phyloP scores from a whole-genome alignment of 2,329 filamentous ascomycete genomes.

The Nigrograna mackinnonii region DNA sequence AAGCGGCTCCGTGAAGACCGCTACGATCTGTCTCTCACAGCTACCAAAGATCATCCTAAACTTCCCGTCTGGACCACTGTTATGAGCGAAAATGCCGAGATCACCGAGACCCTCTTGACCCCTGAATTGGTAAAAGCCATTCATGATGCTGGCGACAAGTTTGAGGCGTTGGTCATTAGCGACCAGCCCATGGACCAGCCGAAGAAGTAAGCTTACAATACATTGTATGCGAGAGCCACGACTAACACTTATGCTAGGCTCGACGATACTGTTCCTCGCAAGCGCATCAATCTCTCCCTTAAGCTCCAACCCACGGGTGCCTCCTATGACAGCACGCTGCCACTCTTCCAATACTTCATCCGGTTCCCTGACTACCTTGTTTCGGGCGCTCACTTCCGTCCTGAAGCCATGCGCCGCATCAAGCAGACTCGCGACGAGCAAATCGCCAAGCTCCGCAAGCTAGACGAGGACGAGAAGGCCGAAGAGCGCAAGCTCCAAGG shows the following conservation, averaged over 20 bases:
- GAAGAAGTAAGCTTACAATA: conserved; percentile 65
- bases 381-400: conserved; percentile 78
- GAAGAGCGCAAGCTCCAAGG: conserved; percentile 59
- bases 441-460: conserved; percentile 76
- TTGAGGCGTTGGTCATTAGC: conserved; percentile 82
- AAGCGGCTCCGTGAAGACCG: conserved; percentile 85
- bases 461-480: conserved; percentile 71
- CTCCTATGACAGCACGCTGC: conserved; percentile 61
- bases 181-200: conserved; percentile 91
- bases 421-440: conserved; percentile 78
- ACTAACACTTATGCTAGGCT: conserved; percentile 58
- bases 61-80: conserved; percentile 87
- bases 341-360: conserved; percentile 80
- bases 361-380: conserved; percentile 84
- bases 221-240: background rate
- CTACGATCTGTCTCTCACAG: conserved; percentile 91
- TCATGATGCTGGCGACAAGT: conserved; percentile 72
- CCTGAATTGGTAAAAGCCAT: conserved; percentile 84
- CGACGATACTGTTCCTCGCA: conserved; percentile 81
- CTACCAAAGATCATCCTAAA: conserved; percentile 90
- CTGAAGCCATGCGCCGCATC: conserved; percentile 84
- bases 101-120: conserved; percentile 85
- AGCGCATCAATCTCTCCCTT: conserved; percentile 79
- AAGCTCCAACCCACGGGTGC: conserved; percentile 72
- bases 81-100: conserved; percentile 96